A percentile compares a stretch with the other conserved stretches of the same genome.
These are phyloP conservation scores for Reticulascus tulasneorum DNA, from an alignment of 2,329 filamentous ascomycete species.

Conservation along the genomic window DNA sequence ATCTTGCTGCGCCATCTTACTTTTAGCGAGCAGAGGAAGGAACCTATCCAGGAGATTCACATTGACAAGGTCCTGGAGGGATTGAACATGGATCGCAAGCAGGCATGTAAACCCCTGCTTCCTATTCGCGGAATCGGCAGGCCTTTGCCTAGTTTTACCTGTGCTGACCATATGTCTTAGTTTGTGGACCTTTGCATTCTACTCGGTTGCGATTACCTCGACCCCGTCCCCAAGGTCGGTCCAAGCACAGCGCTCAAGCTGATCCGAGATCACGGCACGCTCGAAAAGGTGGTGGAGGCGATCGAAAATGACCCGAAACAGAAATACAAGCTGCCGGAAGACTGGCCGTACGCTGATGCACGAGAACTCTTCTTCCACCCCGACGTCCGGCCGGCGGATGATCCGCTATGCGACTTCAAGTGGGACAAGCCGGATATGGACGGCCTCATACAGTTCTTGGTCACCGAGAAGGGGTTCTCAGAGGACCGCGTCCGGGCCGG, in stretches of 20 bases:
- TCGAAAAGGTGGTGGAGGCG: conserved; percentile 81
- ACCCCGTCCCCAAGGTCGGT: conserved; percentile 91
- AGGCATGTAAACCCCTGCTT: conserved; percentile 49
- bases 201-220: conserved; percentile 95
- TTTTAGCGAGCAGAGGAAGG: conserved; percentile 95
- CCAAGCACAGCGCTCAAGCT: conserved; percentile 89
- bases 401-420: conserved; percentile 91
- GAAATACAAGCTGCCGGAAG: conserved; percentile 85
- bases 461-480: conserved; percentile 92
- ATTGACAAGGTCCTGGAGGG: conserved; percentile 83
- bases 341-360: conserved; percentile 93
- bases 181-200: conserved; percentile 98
- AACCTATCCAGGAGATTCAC: conserved; percentile 94
- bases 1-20: conserved; percentile 90
- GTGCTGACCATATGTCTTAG: conserved; percentile 37
- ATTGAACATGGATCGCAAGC: conserved; percentile 78
- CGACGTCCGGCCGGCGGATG: conserved; percentile 78
- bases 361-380: conserved; percentile 88
- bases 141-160: background rate
- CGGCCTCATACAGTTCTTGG: conserved; percentile 83
- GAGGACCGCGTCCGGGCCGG: conserved; percentile 86
- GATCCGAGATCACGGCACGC: conserved; percentile 83
- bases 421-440: conserved; percentile 94
- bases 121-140: background rate
- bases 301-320: conserved; percentile 73